These are phyloP conservation scores for Penicillium sp. DNA, from an alignment of 2,329 filamentous ascomycete species.

Conservation along the genomic window DNA sequence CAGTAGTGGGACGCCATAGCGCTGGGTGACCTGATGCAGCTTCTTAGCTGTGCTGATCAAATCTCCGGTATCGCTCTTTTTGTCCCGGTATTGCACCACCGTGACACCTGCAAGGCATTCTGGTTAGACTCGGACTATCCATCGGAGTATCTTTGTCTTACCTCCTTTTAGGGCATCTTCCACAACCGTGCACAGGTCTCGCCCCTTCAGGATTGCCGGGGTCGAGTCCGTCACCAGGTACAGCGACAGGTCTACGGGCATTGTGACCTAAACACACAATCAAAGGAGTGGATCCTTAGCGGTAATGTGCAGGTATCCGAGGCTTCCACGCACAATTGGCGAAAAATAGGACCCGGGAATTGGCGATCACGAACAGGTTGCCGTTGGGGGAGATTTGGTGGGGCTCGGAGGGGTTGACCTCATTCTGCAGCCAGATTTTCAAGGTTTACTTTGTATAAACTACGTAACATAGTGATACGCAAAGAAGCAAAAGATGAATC, in stretches of 20 bases:
- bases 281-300: not conserved
- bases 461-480: not conserved
- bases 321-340: constrained; percentile 4
- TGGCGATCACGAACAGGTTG: constrained; percentile 10
- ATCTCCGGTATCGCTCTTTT: constrained; percentile 70
- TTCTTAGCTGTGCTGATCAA: constrained; percentile 69
- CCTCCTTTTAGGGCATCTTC: constrained; percentile 74
- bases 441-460: not conserved
- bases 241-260: constrained; percentile 70
- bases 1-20: constrained; percentile 72
- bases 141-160: constrained; percentile 25
- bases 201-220: constrained; percentile 72
- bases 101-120: constrained; percentile 58
- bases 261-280: constrained; percentile 21
- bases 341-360: not conserved
- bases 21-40: constrained; percentile 70
- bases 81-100: constrained; percentile 88
- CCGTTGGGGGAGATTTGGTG: constrained; percentile 15
- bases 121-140: not conserved
- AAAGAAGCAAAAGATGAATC: not conserved
- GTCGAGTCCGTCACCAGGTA: constrained; percentile 95
- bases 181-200: constrained; percentile 71
- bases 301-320: not conserved
- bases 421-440: constrained; percentile 14
- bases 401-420: constrained; percentile 15